Base-by-base conservation (phyloP, 2,329 filamentous ascomycete species). In the Ophiocordyceps australis region DNA sequence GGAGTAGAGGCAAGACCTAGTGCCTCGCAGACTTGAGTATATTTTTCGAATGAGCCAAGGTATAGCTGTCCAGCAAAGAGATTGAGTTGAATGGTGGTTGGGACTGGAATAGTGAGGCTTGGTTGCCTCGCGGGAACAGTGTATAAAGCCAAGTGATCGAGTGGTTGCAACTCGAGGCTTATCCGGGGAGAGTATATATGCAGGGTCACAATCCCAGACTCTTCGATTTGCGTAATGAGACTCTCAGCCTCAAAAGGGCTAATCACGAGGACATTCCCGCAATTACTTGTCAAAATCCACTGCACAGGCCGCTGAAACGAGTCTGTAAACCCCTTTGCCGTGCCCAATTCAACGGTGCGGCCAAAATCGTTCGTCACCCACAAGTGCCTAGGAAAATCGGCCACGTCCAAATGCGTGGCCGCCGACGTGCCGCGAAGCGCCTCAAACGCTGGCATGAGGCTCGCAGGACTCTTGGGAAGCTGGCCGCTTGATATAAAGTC, bases 61-160 rank as follows among this genome's bases (percentile, higher is more conserved):
- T 77, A 78, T 0, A 78, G 50, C 33, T 74, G 68, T 0, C 74
- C 74, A 0, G 74, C 55, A 28, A 79, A 78, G 0, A 79, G 44
- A 23, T 74, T 74, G 0, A 81, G 53, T 29, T 66, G 53, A 1
- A 52, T 44, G 0, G 49, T 42, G 0, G 63, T 36, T 1, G 27
- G 14, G 0, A 9, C 14, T 12, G 34, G 25, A 30, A 38, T 9
- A 3, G 14, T 10, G 12, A 14, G 7, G 5, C 6, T 13, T 14
- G 5, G 7, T 19, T n/a, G 9, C 12, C 17, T 14, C 11, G 13
- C 7, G 3, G 29, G 26, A 10, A 26, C 10, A 7, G 12, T 21
- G 19, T 32, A 28, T 3, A 32, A 14, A 70, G 1, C 4, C 14
- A 18, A 14, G 8, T 26, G 16, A 6, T 32, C 30, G 4, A 32